Conservation (phyloP, 2,329 filamentous ascomycete genomes). For the Fusarium humuli region DNA sequence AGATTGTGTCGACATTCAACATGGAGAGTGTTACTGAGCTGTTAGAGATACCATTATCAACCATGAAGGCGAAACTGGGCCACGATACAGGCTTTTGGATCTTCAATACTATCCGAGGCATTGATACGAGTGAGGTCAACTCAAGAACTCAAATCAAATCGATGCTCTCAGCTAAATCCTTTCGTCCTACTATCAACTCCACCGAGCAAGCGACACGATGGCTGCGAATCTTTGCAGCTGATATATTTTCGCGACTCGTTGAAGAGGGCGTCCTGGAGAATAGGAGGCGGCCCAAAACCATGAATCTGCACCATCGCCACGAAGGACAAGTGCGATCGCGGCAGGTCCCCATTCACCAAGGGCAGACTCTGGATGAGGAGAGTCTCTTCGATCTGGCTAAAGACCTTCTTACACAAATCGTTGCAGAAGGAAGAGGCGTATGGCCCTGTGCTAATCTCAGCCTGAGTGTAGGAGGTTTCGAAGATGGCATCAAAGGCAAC, state of each 20-base stretch:
- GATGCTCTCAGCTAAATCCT: constrained; percentile 97
- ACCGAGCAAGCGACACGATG: constrained; percentile 83
- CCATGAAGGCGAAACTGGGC: constrained; percentile 81
- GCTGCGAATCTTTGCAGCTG: constrained; percentile 90
- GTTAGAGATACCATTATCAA: constrained; percentile 76
- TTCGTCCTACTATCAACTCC: constrained; percentile 83
- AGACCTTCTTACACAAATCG: constrained; percentile 79
- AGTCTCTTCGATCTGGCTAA: constrained; percentile 81
- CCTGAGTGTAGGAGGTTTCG: constrained; percentile 89
- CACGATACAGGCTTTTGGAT: constrained; percentile 90
- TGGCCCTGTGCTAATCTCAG: constrained; percentile 96
- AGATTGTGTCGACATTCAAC: constrained; percentile 82
- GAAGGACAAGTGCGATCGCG: constrained; percentile 79
- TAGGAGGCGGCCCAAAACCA: constrained; percentile 84
- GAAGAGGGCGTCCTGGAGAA: constrained; percentile 92
- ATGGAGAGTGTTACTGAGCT: constrained; percentile 85
- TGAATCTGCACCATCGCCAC: constrained; percentile 85
- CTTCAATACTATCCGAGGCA: constrained; percentile 84
- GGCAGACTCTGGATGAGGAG: constrained; percentile 77
- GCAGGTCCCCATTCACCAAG: constrained; percentile 80
- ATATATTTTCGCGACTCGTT: constrained; percentile 89
- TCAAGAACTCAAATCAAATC: constrained; percentile 93
- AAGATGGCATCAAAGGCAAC: constrained; percentile 86
- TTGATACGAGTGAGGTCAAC: constrained; percentile 90
- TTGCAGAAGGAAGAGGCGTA: constrained; percentile 75